Conservation (phyloP, 495 filamentous ascomycete species). For the Apodospora peruviana region DNA sequence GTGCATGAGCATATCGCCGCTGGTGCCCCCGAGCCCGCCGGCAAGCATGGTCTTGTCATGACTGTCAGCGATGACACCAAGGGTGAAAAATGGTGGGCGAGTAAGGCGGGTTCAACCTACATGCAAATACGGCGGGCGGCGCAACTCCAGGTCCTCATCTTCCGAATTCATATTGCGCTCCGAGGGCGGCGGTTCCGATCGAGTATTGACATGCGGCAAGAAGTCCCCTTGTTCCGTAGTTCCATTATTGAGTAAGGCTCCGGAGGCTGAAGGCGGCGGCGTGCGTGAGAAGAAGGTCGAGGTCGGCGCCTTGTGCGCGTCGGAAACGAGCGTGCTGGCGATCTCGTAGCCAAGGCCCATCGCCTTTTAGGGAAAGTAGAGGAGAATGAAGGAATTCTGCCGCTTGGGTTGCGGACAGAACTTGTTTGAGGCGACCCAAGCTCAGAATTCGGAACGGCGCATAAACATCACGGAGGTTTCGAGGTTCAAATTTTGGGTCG, state of each 20-base stretch:
- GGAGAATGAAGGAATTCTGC: slow-evolving; percentile 13
- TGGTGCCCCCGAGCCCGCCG: slow-evolving; percentile 83
- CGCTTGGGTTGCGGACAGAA: slow-evolving; percentile 17
- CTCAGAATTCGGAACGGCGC: slow-evolving; percentile 1
- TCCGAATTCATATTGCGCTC: slow-evolving; percentile 34
- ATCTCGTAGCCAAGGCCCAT: slow-evolving; percentile 27
- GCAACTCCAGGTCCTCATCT: slow-evolving; percentile 37
- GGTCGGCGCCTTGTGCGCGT: slow-evolving; percentile 10
- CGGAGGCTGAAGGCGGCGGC: slow-evolving; percentile 3
- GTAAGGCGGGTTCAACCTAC: slow-evolving; percentile 21
- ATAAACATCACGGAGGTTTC: slow-evolving; percentile 5
- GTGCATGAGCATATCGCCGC: slow-evolving; percentile 97
- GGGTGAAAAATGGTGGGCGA: not conserved
- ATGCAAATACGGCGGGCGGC: slow-evolving; percentile 43
- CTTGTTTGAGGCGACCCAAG: not conserved
- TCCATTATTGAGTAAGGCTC: slow-evolving; percentile 32
- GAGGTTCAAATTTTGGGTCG: not conserved
- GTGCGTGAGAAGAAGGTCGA: not conserved
- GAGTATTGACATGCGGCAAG: slow-evolving; percentile 22
- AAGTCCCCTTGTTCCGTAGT: slow-evolving; percentile 24
- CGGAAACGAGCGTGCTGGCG: slow-evolving; percentile 14
- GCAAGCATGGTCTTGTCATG: slow-evolving; percentile 79
- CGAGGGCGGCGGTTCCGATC: slow-evolving; percentile 10
- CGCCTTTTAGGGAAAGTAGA: slow-evolving; percentile 11
- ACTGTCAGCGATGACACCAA: slow-evolving; percentile 11